These are phyloP conservation scores for Ustilago bromivora DNA, from an alignment of 1,284 basidiomycete species.

Conservation along the genomic window DNA sequence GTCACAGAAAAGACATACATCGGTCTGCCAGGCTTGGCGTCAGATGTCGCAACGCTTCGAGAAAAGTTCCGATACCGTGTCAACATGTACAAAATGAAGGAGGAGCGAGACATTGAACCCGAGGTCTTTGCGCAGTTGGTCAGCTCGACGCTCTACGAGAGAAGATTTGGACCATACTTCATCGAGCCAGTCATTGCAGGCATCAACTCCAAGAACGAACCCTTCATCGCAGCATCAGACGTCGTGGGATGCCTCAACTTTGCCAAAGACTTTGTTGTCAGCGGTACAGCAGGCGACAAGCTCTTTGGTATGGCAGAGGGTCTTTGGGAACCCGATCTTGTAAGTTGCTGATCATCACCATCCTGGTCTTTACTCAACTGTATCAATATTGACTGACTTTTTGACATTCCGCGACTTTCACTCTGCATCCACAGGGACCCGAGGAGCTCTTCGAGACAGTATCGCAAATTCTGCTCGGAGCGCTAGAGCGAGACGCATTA, in stretches of 20 bases:
- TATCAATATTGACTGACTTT: not conserved
- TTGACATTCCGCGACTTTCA: not conserved
- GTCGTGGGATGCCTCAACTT: constrained; percentile 96
- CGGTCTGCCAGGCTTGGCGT: constrained; percentile 91
- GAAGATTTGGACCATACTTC: constrained; percentile 94
- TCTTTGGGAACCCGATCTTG: constrained; percentile 95
- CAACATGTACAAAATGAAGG: constrained; percentile 99
- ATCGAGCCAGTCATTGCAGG: constrained; percentile 97
- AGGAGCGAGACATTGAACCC: constrained; percentile 95
- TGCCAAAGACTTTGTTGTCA: constrained; percentile 96
- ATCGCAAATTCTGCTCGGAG: constrained; percentile 93
- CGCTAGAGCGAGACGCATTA: constrained; percentile 94
- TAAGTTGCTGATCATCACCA: constrained; percentile 57
- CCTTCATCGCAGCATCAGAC: constrained; percentile 96
- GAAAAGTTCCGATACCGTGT: constrained; percentile 79
- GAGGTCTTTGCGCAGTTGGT: constrained; percentile 96
- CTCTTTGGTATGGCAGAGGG: constrained; percentile 98
- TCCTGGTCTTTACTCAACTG: not conserved
- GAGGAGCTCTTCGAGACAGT: constrained; percentile 99
- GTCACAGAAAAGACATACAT: constrained; percentile 92
- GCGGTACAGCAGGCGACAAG: constrained; percentile 90
- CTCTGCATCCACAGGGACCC: constrained; percentile 74
- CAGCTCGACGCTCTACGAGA: constrained; percentile 96
- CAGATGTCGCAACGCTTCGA: constrained; percentile 90
- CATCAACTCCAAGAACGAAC: constrained; percentile 80